Conservation (phyloP, 306 rosid species). For the Crotalaria pallida region DNA sequence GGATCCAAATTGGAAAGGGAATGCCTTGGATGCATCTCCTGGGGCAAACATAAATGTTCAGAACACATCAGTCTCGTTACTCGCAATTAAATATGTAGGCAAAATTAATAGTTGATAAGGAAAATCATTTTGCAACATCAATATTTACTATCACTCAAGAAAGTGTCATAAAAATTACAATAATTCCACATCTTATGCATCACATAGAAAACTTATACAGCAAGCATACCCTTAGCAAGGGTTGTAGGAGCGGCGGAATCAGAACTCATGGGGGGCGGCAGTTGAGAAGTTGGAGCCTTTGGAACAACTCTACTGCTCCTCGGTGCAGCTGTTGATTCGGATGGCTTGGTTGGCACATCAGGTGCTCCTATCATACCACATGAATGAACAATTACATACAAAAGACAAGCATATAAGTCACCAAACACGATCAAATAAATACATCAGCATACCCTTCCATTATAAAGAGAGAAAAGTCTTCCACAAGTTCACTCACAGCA, state of each 20-base stretch:
- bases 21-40: slow-evolving; percentile 65
- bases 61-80: slow-evolving; percentile 10
- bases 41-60: slow-evolving; percentile 29
- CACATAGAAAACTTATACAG: background rate
- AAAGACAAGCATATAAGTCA: background rate
- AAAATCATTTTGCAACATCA: background rate
- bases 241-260: slow-evolving; percentile 36
- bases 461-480: background rate
- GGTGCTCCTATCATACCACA: slow-evolving; percentile 41
- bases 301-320: slow-evolving; percentile 56
- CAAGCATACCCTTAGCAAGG: slow-evolving; percentile 55
- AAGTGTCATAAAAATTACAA: background rate
- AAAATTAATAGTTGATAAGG: background rate
- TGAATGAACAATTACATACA: background rate
- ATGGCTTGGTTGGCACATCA: slow-evolving; percentile 47
- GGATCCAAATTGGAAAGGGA: slow-evolving; percentile 84
- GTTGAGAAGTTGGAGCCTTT: slow-evolving; percentile 65
- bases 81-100: background rate
- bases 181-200: background rate
- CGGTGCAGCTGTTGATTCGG: slow-evolving; percentile 49
- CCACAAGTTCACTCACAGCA: background rate
- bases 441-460: background rate
- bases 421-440: slow-evolving; percentile 1
- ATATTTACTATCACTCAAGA: background rate
- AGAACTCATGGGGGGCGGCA: slow-evolving; percentile 47